Evolutionary conservation across 2,329 filamentous ascomycete species (phyloP), one percentile per base, ranked within the genome.

Genomic region (Trichoderma sp.): DNA sequence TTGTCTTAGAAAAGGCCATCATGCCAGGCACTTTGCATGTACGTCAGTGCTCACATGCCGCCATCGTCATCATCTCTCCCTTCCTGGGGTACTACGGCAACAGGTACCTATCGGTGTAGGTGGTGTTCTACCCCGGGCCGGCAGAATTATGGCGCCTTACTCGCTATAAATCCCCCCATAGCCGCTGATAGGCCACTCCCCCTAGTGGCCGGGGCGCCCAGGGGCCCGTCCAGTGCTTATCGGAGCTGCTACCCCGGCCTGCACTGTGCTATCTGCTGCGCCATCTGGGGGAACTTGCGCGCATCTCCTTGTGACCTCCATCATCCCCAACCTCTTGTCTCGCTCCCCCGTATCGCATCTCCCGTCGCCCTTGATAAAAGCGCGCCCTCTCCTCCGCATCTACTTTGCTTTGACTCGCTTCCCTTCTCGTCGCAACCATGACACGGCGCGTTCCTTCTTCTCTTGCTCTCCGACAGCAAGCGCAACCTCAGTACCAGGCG

Each of bases 401-500:
- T 14, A 10, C 34, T 39, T 39, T 14, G 30, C 28, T 6, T 28
- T 5, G 34, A 10, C 14, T 39, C 14, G 34, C 10, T 39, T 14
- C 12, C 48, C 21, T 48, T 43, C 48, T 34, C 43, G 17, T 34
- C 48, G 59, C 26, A 61, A 69, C 55, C 67, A 83, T 84, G 82
- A 81, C 79, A 51, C 77, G 76, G 66, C 78, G 80, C 68, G 80
- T 80, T 1, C 73, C 80, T 67, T 82, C 81, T 67, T 75, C 77
- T 67, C 69, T 82, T 66, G 81, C 81, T 34, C 76, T 83, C 51
- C 81, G 80, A 69, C 76, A 79, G 60, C 73, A 76, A 39, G 74
- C 78, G n/a, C 17, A 50, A 12, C 17, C 41, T 34, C 26, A 52
- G 50, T 10, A 28, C 17, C 26, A 47, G n/a, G 44, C 55, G n/a